phyloP scores from a whole-genome alignment of 2,329 filamentous ascomycete species.

The Aspergillus tamarii region DNA sequence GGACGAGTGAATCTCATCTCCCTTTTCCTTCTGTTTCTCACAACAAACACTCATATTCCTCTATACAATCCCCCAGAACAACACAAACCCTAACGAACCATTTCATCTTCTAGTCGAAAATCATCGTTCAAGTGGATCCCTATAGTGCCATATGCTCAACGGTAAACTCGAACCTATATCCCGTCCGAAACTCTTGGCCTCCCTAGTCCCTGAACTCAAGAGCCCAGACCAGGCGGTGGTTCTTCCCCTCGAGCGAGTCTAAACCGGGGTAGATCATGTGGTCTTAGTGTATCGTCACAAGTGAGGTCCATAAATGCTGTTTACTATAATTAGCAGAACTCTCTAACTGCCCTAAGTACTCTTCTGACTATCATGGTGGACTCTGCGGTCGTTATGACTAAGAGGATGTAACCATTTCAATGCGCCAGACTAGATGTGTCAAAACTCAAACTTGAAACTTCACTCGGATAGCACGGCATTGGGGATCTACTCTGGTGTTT shows the following conservation, averaged over 20 bases:
- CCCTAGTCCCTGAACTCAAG: not conserved
- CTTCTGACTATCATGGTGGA: not conserved
- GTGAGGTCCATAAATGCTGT: not conserved
- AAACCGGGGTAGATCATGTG: not conserved
- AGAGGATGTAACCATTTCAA: not conserved
- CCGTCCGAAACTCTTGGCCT: not conserved
- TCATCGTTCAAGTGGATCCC: not conserved
- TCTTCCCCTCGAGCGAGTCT: not conserved
- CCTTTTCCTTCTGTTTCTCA: not conserved
- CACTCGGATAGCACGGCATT: not conserved
- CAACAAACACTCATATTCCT: not conserved
- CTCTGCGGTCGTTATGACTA: not conserved
- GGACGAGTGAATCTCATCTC: not conserved
- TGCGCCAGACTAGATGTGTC: not conserved
- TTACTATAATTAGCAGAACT: not conserved
- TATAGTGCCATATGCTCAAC: not conserved
- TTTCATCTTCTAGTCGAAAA: not conserved
- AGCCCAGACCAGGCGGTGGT: not conserved
- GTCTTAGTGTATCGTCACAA: not conserved
- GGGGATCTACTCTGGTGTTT: not conserved
- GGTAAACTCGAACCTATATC: not conserved
- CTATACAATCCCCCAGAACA: not conserved
- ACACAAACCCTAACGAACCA: not conserved
- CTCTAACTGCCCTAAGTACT: not conserved
- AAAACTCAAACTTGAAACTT: constrained; percentile 1